phyloP scores from a whole-genome alignment of 2,329 filamentous ascomycete genomes.

The Diaporthe caulivora region DNA sequence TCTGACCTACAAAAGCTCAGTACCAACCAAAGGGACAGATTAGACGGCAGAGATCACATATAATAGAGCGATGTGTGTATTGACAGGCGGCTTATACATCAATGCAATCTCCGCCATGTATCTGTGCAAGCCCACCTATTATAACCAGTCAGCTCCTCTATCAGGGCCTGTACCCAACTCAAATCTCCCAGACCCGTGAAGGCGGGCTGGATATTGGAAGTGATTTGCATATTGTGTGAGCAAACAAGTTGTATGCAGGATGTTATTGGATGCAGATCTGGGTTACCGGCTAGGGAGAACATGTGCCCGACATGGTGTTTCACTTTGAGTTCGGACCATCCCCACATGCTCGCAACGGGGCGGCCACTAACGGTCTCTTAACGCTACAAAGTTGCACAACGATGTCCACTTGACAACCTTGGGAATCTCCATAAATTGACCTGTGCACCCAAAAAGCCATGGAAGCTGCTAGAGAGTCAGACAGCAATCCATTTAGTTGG shows the following conservation, averaged over 20 bases:
- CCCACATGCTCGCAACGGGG: no score
- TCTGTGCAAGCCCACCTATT: not conserved
- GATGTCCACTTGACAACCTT: not conserved
- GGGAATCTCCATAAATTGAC: not conserved
- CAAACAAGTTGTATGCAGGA: not conserved
- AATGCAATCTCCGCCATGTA: no score
- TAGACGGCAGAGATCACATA: not conserved
- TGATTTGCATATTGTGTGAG: not conserved
- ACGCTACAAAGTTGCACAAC: not conserved
- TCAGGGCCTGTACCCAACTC: not conserved
- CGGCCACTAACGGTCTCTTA: not conserved
- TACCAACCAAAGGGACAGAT: not conserved
- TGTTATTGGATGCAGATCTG: not conserved
- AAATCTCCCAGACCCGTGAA: no score
- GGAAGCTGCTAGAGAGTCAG: constrained; percentile 17
- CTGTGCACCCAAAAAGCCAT: not conserved
- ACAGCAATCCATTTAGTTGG: constrained; percentile 25
- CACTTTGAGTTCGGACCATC: constrained; percentile 1
- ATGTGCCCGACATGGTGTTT: not conserved
- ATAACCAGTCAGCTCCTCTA: not conserved
- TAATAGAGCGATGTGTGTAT: not conserved
- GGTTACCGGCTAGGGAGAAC: not conserved
- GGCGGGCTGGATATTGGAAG: not conserved
- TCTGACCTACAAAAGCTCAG: not conserved
- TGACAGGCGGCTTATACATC: not conserved